These are phyloP conservation scores for Cystobasidium tubakii DNA, from an alignment of 768 basidiomycete genomes.

Conservation along the genomic window DNA sequence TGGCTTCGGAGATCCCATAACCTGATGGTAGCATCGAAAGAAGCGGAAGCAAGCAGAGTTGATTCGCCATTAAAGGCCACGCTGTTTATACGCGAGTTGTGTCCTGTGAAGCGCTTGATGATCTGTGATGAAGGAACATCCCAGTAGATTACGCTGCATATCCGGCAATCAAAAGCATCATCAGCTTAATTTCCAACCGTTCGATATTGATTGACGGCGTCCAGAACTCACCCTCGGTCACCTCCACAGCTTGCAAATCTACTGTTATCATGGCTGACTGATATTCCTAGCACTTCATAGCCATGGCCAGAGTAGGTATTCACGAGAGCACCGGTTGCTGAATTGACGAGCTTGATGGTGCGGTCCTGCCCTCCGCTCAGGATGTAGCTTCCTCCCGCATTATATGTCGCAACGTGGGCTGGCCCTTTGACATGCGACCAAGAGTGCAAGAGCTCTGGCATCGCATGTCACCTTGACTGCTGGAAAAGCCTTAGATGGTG, in stretches of 20 bases:
- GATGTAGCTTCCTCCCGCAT: conserved; percentile 83
- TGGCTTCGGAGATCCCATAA: conserved; percentile 92
- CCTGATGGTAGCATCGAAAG: conserved; percentile 82
- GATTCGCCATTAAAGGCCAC: conserved; percentile 88
- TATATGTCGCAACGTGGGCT: conserved; percentile 84
- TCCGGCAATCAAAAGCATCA: neutral
- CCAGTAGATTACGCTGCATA: conserved; percentile 82
- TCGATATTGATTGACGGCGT: neutral
- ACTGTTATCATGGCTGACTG: conserved; percentile 56
- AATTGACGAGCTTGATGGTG: conserved; percentile 84
- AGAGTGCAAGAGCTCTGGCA: conserved; percentile 39
- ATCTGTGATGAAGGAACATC: conserved; percentile 85
- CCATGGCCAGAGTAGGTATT: conserved; percentile 86
- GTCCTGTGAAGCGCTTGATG: conserved; percentile 73
- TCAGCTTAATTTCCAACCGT: neutral
- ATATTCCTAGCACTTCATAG: conserved; percentile 85
- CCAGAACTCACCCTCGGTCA: conserved; percentile 16
- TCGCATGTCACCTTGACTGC: conserved; percentile 7
- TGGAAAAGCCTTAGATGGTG: neutral
- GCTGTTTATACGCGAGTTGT: conserved; percentile 80
- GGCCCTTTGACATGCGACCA: conserved; percentile 56
- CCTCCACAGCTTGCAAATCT: conserved; percentile 35
- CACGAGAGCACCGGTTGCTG: conserved; percentile 75
- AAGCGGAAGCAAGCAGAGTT: conserved; percentile 84
- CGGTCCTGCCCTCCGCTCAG: conserved; percentile 92